Conservation (phyloP, 73 alveolate species). For the Stentor coeruleus region DNA sequence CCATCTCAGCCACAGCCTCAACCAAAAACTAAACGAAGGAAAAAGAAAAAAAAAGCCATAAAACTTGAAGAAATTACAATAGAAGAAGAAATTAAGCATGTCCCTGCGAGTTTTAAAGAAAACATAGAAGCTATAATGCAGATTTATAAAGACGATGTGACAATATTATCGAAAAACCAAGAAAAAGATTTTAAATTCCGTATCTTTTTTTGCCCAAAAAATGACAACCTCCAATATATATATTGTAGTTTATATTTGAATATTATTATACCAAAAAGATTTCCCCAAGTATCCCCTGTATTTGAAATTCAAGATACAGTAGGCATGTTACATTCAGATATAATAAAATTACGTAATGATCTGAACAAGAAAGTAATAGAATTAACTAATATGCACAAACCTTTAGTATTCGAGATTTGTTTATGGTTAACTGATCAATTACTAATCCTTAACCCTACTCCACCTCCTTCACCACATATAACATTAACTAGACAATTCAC, state of each 20-base stretch:
- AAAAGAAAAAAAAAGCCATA: not conserved
- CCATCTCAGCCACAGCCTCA: not conserved
- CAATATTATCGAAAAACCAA: not conserved
- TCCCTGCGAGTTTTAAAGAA: not conserved
- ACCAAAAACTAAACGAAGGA: not conserved
- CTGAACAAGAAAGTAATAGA: not conserved
- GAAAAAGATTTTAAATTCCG: not conserved
- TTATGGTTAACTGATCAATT: not conserved
- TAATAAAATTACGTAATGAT: not conserved
- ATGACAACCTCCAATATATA: not conserved
- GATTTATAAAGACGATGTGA: conserved; percentile 13
- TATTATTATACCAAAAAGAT: not conserved
- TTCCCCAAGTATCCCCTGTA: not conserved
- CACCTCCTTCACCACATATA: not conserved
- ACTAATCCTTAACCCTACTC: not conserved
- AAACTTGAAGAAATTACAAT: not conserved
- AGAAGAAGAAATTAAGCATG: not conserved
- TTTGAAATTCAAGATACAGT: conserved; percentile 6
- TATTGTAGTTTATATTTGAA: not conserved
- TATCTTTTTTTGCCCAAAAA: not conserved
- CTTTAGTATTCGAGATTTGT: not conserved
- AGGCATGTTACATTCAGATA: not conserved
- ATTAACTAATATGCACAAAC: not conserved
- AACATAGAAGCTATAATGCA: not conserved
- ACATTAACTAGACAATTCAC: not conserved